Evolutionary conservation across 1,284 basidiomycete species (phyloP).

Genomic region (Thecaphora frezii): DNA sequence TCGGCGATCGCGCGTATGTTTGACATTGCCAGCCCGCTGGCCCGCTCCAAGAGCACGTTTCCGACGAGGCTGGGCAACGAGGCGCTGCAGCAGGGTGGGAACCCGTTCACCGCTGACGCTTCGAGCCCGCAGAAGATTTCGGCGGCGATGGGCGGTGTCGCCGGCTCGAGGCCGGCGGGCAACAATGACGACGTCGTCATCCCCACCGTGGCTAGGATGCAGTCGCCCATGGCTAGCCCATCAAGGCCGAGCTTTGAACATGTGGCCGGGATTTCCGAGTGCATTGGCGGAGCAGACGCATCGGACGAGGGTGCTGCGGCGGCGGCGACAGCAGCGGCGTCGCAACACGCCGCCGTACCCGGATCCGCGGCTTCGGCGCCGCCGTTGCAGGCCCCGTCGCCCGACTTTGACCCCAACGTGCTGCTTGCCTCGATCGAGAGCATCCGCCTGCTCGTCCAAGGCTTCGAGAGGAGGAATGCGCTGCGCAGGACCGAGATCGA

Average conservation of each 20-base stretch:
- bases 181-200: slow-evolving; percentile 38
- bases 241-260: slow-evolving; percentile 5
- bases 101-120: slow-evolving; percentile 14
- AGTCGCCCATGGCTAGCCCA: slow-evolving; percentile 21
- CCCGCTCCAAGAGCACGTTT: slow-evolving; percentile 11
- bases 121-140: slow-evolving; percentile 18
- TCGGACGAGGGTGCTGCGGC: not conserved
- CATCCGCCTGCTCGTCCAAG: slow-evolving; percentile 31
- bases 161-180: slow-evolving; percentile 1
- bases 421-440: slow-evolving; percentile 38
- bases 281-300: not conserved
- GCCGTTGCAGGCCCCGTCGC: not conserved
- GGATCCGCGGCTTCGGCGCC: slow-evolving; percentile 2
- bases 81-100: slow-evolving; percentile 2
- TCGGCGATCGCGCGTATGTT: slow-evolving; percentile 24
- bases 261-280: not conserved
- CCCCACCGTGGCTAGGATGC: slow-evolving; percentile 26
- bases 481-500: slow-evolving; percentile 34
- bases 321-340: not conserved
- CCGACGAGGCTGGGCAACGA: slow-evolving; percentile 14
- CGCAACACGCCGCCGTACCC: not conserved
- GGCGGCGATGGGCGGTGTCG: not conserved
- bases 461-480: slow-evolving; percentile 35
- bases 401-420: slow-evolving; percentile 15
- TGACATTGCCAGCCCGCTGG: slow-evolving; percentile 14